Conservation (phyloP, 2,329 filamentous ascomycete genomes). For the Zasmidium angulare region DNA sequence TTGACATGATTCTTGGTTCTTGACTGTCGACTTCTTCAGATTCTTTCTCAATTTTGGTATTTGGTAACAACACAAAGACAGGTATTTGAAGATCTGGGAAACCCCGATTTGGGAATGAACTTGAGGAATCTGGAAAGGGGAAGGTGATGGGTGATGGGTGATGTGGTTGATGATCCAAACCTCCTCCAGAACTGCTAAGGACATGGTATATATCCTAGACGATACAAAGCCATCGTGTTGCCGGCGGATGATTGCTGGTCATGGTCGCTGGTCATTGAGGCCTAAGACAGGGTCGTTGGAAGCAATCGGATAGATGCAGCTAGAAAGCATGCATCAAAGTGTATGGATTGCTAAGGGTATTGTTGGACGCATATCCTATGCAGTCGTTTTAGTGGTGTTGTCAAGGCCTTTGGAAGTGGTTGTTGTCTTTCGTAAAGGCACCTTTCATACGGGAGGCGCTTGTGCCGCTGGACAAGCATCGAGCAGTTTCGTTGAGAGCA, state of each 20-base stretch:
- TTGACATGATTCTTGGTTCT: not conserved
- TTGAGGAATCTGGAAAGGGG: no score
- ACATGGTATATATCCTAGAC: not conserved
- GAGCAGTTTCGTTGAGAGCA: no score
- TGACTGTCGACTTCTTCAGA: not conserved
- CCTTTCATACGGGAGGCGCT: no score
- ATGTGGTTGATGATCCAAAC: not conserved
- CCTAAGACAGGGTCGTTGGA: not conserved
- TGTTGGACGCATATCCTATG: not conserved
- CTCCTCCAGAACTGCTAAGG: not conserved
- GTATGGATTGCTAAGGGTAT: not conserved
- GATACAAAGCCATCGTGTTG: not conserved
- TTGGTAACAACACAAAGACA: no score
- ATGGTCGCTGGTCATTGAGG: no score
- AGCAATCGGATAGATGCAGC: not conserved
- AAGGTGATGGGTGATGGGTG: no score
- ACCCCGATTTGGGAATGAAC: no score
- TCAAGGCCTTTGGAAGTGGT: no score
- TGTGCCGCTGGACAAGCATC: no score
- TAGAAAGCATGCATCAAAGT: not conserved
- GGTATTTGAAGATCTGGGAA: not conserved
- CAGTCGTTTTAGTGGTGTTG: not conserved
- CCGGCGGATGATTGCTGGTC: no score
- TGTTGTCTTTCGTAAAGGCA: no score
- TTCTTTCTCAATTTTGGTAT: not conserved